Evolutionary conservation across 2,329 filamentous ascomycete genomes (phyloP), one percentile per base, ranked within the genome.

Genomic region (Paraconiothyrium brasiliense): DNA sequence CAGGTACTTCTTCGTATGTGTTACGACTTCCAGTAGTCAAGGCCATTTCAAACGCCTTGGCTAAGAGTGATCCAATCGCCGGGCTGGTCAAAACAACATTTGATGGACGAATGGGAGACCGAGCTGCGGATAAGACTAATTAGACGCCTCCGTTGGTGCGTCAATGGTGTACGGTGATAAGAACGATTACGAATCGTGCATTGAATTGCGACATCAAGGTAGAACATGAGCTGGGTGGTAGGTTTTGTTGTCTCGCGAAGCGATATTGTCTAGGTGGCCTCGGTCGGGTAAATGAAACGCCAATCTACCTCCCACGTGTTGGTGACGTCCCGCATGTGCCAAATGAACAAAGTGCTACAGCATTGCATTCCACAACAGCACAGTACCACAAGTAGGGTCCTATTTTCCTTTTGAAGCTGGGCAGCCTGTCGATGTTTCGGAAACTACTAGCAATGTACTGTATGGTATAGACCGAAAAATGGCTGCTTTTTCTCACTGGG

Each of bases 1-100:
- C 68, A 2, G 70, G 68, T 11, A 54, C 48, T 44, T 69, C 69
- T 54, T 73, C 70, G 58, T 73, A 71, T 10, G 58, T 66, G 54
- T 68, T 67, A 13, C 55, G 60, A 11, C 43, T 34, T 5, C 16
- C 54, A 14, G 63, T 63, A n/a, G 59, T 48, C 9, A 49, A 49
- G 3, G 54, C 54, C 67, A 69, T 67, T 32, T 37, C 49, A 47
- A 8, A 20, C 9, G 32, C 3, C 10, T 13, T 10, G 6, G 20
- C n/a, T 10, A 41, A 20, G 24, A 5, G 11, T 7, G 9, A 14
- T 35, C 14, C 9, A 39, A 24, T 11, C 20, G 7, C 2, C 2
- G 2, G 34, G 13, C n/a, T n/a, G 35, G n/a, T 14, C 4, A 35
- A 11, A 11, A 37, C 10, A 46, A 9, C 5, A 14, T n/a, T 5